These are phyloP conservation scores for Thraustochytrium striatum DNA, from an alignment of 352 stramenopile species.

Conservation along the genomic window DNA sequence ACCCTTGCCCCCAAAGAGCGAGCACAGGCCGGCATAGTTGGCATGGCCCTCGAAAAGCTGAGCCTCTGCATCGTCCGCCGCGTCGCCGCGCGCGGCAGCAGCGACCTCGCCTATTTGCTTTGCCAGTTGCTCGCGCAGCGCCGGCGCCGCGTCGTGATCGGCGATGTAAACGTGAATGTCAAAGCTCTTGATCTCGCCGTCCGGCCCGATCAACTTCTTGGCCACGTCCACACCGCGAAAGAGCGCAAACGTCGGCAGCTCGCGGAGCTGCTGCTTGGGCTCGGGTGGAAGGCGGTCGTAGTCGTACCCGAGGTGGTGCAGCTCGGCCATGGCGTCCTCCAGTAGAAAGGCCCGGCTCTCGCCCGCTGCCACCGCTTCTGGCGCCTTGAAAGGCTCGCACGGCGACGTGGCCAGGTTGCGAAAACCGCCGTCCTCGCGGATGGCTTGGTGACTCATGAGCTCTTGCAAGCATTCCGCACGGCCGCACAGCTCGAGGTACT, in stretches of 20 bases:
- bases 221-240: conserved; percentile 10
- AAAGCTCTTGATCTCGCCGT: conserved; percentile 24
- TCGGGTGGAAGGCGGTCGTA: conserved; percentile 21
- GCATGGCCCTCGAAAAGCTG: background rate
- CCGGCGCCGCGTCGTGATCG: background rate
- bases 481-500: conserved; percentile 8
- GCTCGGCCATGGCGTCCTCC: background rate
- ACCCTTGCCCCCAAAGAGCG: conserved; percentile 14
- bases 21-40: background rate
- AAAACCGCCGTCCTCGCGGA: background rate
- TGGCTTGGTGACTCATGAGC: background rate
- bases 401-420: background rate
- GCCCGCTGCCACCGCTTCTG: background rate
- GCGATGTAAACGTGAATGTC: conserved; percentile 25
- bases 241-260: conserved; percentile 21
- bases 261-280: conserved; percentile 15
- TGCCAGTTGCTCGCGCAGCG: too few relatives aligned
- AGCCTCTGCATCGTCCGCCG: background rate
- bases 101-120: too few relatives aligned
- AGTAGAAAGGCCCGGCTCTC: background rate
- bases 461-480: conserved; percentile 16
- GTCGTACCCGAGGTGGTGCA: background rate
- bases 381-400: background rate
- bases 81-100: too few relatives aligned
- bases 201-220: background rate